phyloP scores from a whole-genome alignment of 176 grass and related monocot genomes.

The Aegilops umbellulata region DNA sequence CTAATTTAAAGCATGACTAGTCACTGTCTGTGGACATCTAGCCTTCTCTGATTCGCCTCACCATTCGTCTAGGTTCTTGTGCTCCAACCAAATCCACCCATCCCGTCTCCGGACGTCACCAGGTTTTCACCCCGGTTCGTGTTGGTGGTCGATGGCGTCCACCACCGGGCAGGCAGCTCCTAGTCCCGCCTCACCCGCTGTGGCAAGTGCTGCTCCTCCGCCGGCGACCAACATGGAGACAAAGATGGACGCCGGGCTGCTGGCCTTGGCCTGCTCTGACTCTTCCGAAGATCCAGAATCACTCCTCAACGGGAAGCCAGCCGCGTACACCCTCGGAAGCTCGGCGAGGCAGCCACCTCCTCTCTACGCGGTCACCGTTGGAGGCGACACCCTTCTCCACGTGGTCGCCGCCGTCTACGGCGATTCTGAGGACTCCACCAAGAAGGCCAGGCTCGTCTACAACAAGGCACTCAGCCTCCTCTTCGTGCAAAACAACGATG shows the following conservation, averaged over 20 bases:
- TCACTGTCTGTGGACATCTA: no score
- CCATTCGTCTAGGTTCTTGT: no score
- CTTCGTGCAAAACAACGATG: neutral
- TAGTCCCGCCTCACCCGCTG: no score
- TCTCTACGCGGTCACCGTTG: neutral
- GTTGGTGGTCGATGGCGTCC: no score
- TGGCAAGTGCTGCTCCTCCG: no score
- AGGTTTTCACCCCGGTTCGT: no score
- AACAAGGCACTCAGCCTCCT: accelerated
- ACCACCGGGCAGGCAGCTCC: no score
- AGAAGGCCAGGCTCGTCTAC: neutral
- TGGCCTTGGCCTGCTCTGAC: neutral
- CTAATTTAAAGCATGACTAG: no score
- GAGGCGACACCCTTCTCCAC: neutral
- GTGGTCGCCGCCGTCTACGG: neutral
- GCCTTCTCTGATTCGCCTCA: no score
- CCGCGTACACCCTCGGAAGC: neutral
- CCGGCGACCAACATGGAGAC: neutral
- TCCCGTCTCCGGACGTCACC: no score
- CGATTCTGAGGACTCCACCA: neutral
- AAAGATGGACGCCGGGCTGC: neutral
- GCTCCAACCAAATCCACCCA: no score
- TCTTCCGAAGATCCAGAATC: neutral
- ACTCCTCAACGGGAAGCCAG: neutral
- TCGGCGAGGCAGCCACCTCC: neutral